Base-by-base conservation (phyloP, 768 basidiomycete species). In the Hygrophorus pudorinus region DNA sequence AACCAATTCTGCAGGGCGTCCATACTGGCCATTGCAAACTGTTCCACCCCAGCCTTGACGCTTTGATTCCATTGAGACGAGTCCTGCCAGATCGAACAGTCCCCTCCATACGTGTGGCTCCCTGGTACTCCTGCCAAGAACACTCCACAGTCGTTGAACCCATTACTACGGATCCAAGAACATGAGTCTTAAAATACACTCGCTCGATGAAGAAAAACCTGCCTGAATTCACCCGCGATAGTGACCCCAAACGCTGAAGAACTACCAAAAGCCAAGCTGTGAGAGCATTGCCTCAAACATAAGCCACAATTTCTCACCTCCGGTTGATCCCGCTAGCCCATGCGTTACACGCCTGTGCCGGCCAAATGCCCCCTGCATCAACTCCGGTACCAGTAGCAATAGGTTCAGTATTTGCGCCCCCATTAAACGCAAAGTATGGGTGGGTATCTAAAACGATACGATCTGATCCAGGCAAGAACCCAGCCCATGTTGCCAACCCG, bases 1-100 rank as follows among this genome's bases (percentile, higher is more conserved):
- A 96, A 97, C 70, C 79, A 96, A 59, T 97, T 51, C 85, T 85
- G 73, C 33, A 97, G 71, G 12, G 92, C 84, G 59, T 93, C 91
- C 93, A 97, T 97, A 53, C 81, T 85, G 12, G 84, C 75, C 59
- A 85, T 53, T 1, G 89, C 81, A 52, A 93, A 86, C 48, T 81
- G 65, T 63, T 70, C 66, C 51, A 89, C 73, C 30, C 67, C 73
- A 10, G 61, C 53, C 66, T 92, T 94, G 57, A 72, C 78, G 11
- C 64, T 59, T 13, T 63, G 52, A 50, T 68, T 59, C 72, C 81
- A 98, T 36, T 58, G 75, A 52, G 75, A 63, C 68, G 76, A 94
- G 56, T 93, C 74, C 12, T 76, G 79, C 81, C 83, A 93, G 13
- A 61, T 38, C 1, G 63, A 54, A 57, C 94, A 98, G 46, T 62